These are phyloP conservation scores for Penstemon newberryi DNA, from an alignment of 257 asterid genomes.

Conservation along the genomic window DNA sequence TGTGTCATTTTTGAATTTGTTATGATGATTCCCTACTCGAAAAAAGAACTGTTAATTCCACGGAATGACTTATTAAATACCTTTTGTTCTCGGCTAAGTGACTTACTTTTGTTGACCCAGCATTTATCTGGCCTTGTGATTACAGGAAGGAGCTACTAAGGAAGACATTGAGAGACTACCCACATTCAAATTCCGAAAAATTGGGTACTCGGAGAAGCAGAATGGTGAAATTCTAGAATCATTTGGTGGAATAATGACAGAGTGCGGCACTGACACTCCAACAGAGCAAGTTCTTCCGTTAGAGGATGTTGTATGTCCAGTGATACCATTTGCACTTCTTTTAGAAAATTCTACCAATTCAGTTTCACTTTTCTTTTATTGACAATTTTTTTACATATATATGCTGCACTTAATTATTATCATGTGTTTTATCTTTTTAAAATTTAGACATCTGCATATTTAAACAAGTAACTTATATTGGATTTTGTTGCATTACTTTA, in stretches of 20 bases:
- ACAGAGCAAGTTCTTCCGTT: conserved; percentile 76
- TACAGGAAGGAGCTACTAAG: conserved; percentile 97
- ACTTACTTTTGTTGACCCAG: neutral
- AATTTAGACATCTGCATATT: neutral
- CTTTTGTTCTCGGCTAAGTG: neutral
- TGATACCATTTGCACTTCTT: neutral
- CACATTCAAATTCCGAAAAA: conserved; percentile 72
- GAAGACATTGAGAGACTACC: conserved; percentile 93
- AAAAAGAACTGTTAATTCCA: no score
- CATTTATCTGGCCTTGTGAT: conserved; percentile 22
- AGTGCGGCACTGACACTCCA: conserved; percentile 74
- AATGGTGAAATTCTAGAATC: conserved; percentile 91
- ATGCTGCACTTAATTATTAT: no score
- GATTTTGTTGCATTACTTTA: neutral
- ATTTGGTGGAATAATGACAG: conserved; percentile 90
- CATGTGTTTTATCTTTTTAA: neutral
- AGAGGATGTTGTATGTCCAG: conserved; percentile 81
- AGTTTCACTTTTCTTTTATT: neutral
- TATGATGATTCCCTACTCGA: no score
- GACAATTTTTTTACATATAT: neutral
- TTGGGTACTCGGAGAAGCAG: conserved; percentile 91
- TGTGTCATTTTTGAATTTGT: no score
- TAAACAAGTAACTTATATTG: neutral
- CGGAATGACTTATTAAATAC: neutral
- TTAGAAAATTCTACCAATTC: neutral